A percentile compares a stretch with the other conserved stretches of the same genome.
Evolutionary conservation across 768 basidiomycete species (phyloP).

Genomic region (Leccinum variicolor): DNA sequence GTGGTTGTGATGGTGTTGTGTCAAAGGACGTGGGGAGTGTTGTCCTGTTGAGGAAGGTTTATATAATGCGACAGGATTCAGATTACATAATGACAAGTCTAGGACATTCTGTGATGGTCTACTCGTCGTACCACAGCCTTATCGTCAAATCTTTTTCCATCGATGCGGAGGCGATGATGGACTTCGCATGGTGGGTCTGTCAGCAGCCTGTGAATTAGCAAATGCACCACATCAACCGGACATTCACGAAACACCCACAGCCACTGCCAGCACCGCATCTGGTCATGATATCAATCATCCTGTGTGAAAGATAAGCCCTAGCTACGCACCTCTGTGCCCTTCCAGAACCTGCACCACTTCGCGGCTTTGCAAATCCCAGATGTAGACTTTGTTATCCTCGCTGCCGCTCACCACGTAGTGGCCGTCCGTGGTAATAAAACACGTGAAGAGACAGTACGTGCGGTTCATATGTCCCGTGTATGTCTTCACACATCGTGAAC

Average conservation of each 20-base stretch:
- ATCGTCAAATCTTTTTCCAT: constrained; percentile 89
- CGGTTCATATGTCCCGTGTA: constrained; percentile 85
- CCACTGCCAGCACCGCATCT: constrained; percentile 73
- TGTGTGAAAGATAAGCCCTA: not conserved
- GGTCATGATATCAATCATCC: not conserved
- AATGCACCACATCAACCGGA: not conserved
- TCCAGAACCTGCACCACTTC: constrained; percentile 71
- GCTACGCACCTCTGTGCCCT: constrained; percentile 69
- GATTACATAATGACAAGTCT: constrained; percentile 2
- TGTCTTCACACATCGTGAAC: constrained; percentile 88
- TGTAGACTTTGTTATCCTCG: constrained; percentile 83
- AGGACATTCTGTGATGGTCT: not conserved
- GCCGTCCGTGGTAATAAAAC: constrained; percentile 55
- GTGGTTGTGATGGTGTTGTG: not conserved
- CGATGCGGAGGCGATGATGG: constrained; percentile 82
- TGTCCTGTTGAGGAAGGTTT: not conserved
- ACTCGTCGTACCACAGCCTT: constrained; percentile 68
- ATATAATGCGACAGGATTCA: constrained; percentile 19
- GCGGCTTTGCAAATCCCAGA: constrained; percentile 88
- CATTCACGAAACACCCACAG: constrained; percentile 42
- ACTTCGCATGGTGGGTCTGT: constrained; percentile 73
- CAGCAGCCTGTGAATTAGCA: not conserved
- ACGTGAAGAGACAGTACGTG: constrained; percentile 74
- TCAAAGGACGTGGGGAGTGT: not conserved
- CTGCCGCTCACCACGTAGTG: constrained; percentile 84